Percentiles rank a stretch among this genome's conserved stretches.
These are phyloP conservation scores for Monascus ruber DNA, from an alignment of 2,329 filamentous ascomycete genomes.

Conservation along the genomic window DNA sequence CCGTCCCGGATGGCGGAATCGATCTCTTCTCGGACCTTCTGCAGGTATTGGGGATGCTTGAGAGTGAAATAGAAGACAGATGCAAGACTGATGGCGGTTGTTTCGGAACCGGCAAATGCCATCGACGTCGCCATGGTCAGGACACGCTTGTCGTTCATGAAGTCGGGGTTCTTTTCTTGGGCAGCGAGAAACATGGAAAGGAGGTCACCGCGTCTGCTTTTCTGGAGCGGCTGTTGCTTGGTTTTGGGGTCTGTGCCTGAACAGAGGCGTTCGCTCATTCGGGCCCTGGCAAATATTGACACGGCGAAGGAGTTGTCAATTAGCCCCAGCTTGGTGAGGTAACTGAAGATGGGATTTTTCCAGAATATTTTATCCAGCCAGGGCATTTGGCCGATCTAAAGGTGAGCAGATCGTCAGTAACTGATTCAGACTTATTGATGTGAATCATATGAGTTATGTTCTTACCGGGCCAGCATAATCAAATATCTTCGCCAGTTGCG, in stretches of 20 bases:
- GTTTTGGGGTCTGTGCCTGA: no score
- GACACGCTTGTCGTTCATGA: conserved; percentile 17
- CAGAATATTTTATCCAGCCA: no score
- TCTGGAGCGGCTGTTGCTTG: no score
- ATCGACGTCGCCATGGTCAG: conserved; percentile 18
- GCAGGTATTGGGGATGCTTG: conserved; percentile 17
- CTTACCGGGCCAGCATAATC: conserved; percentile 16
- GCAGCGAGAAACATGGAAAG: conserved; percentile 18
- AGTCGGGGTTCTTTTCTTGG: conserved; percentile 15
- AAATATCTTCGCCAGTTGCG: conserved; percentile 17
- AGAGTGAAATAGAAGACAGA: conserved; percentile 30
- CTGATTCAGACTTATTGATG: no score
- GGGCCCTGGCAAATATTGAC: no score
- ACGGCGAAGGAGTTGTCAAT: no score
- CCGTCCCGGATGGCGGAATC: conserved; percentile 15
- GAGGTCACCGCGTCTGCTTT: conserved; percentile 10
- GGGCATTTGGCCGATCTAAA: no score
- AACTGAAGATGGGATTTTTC: no score
- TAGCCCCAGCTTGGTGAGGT: no score
- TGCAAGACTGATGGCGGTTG: conserved; percentile 30
- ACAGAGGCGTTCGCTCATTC: no score
- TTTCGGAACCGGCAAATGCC: conserved; percentile 14
- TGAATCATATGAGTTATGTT: conserved; percentile 2
- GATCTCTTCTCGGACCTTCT: conserved; percentile 29
- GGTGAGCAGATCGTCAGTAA: no score